These are phyloP conservation scores for Neocatenulostroma microsporum DNA, from an alignment of 2,329 filamentous ascomycete genomes.

Conservation along the genomic window DNA sequence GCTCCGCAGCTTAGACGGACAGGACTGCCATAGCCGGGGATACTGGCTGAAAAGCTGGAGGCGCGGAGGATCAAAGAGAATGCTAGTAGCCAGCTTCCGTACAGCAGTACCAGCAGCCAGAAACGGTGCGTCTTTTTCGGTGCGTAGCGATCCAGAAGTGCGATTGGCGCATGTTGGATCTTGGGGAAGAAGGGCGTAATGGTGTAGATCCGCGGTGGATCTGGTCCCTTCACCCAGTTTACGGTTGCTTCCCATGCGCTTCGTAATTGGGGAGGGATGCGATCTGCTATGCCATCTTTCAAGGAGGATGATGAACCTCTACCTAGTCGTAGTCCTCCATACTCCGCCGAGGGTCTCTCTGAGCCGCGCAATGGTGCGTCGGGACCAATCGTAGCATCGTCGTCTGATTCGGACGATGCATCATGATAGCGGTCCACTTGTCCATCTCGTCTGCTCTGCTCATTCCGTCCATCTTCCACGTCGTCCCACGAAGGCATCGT, in stretches of 20 bases:
- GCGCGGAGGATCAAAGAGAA: slow-evolving; percentile 62
- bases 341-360: slow-evolving; percentile 16
- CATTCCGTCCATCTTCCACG: no score
- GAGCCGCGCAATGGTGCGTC: slow-evolving; percentile 20
- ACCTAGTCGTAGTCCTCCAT: slow-evolving; percentile 18
- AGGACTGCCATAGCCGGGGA: slow-evolving; percentile 61
- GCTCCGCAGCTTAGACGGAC: slow-evolving; percentile 58
- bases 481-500: no score
- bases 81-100: slow-evolving; percentile 59
- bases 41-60: slow-evolving; percentile 52
- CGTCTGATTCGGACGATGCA: slow-evolving; percentile 23
- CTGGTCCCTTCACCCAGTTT: slow-evolving; percentile 43
- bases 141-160: slow-evolving; percentile 54
- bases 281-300: slow-evolving; percentile 18
- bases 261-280: slow-evolving; percentile 21
- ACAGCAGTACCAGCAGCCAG: slow-evolving; percentile 52
- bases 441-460: no score
- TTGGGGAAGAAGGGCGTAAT: slow-evolving; percentile 52
- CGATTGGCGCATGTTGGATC: slow-evolving; percentile 60
- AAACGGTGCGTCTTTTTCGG: slow-evolving; percentile 53
- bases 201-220: slow-evolving; percentile 42
- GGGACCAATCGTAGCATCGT: slow-evolving; percentile 16
- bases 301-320: slow-evolving; percentile 12
- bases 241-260: slow-evolving; percentile 30
- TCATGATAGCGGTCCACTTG: slow-evolving; percentile 21